Evolutionary conservation across 148 eudicot species (phyloP).

Genomic region (Rhododendron simsii): DNA sequence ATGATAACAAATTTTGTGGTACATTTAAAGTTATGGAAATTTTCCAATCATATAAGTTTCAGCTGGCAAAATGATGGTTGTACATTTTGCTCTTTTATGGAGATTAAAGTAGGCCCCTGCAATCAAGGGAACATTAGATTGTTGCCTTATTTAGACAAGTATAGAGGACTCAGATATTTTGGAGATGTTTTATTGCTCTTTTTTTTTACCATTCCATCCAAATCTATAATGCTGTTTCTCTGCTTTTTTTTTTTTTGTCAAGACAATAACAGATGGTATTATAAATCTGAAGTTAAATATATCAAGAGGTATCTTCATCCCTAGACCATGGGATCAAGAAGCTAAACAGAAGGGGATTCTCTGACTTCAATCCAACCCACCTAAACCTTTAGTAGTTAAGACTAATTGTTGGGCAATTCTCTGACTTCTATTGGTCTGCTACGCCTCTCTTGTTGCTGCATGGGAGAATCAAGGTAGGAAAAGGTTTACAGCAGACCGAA

Average conservation of each 20-base stretch:
- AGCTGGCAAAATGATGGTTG: neutral
- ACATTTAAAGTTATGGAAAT: neutral
- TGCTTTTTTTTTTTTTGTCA: no score
- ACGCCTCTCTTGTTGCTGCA: neutral
- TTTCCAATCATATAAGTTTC: neutral
- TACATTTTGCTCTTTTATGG: neutral
- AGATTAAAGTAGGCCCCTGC: neutral
- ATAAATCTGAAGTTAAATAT: no score
- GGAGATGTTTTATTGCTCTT: neutral
- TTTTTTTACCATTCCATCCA: neutral
- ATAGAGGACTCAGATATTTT: neutral
- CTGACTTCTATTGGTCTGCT: neutral
- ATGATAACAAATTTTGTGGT: neutral
- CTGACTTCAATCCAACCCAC: no score
- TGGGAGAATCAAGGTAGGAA: neutral
- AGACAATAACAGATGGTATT: no score
- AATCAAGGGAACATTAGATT: neutral
- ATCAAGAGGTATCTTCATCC: no score
- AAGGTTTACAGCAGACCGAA: neutral
- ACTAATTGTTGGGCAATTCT: neutral
- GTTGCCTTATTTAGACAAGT: neutral
- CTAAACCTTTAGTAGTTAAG: no score
- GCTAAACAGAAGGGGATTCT: no score
- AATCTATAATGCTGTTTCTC: neutral
- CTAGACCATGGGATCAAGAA: no score